Percentiles rank a stretch among this genome's conserved stretches.
Evolutionary conservation across 768 basidiomycete genomes (phyloP).

Genomic region (Lactarius trivialis): DNA sequence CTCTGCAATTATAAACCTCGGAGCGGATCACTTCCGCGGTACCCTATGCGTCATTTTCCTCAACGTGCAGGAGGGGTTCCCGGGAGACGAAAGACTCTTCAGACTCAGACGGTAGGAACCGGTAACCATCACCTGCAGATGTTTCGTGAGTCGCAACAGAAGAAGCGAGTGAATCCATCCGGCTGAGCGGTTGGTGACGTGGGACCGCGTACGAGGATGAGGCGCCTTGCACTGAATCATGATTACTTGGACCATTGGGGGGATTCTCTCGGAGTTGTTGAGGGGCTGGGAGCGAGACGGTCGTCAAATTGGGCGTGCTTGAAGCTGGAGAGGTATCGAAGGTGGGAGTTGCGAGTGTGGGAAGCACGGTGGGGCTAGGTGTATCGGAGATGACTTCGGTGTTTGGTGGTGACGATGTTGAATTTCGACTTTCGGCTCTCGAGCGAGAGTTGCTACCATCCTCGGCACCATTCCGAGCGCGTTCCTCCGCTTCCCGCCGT

Average conservation of each 20-base stretch:
- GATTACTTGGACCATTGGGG: neutral
- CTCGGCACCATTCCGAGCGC: conserved; percentile 45
- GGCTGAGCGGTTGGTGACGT: conserved; percentile 4
- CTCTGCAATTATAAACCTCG: neutral
- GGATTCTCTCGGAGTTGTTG: conserved; percentile 1
- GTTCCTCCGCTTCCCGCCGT: conserved; percentile 65
- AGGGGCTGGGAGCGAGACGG: neutral
- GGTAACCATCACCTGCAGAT: conserved; percentile 11
- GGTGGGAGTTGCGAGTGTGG: neutral
- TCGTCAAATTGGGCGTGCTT: conserved; percentile 1
- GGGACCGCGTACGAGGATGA: neutral
- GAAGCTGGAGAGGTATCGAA: conserved; percentile 3
- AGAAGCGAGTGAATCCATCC: conserved; percentile 18
- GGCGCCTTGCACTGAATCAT: neutral
- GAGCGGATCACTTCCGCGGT: neutral
- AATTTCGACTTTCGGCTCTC: conserved; percentile 5
- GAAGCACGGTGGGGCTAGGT: neutral
- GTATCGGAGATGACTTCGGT: conserved; percentile 5
- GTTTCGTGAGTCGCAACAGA: conserved; percentile 12
- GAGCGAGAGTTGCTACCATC: conserved; percentile 13
- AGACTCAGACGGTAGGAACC: conserved; percentile 21
- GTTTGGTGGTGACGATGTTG: conserved; percentile 2
- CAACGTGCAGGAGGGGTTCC: conserved; percentile 21
- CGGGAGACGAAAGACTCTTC: conserved; percentile 20
- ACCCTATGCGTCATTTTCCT: conserved; percentile 6